Evolutionary conservation across 1,139 yeast genomes (phyloP).

Genomic region (Blastobotrys arbuscula): DNA sequence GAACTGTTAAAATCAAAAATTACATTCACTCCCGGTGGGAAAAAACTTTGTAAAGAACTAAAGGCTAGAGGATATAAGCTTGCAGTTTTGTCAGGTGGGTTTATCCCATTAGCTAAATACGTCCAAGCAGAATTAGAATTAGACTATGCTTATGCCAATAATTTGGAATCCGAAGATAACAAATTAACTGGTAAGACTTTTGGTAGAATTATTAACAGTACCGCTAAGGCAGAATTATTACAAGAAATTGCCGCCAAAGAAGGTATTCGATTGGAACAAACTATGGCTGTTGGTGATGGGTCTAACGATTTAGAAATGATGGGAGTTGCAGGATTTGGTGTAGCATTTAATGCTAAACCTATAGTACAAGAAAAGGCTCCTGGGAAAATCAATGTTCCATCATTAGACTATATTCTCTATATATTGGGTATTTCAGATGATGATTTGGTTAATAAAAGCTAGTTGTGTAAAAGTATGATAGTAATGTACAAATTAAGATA

Average conservation of each 20-base stretch:
- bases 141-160: conserved; percentile 88
- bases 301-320: conserved; percentile 94
- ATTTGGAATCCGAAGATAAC: conserved; percentile 45
- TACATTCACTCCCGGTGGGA: conserved; percentile 76
- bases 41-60: conserved; percentile 59
- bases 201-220: conserved; percentile 85
- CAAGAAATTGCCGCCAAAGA: conserved; percentile 61
- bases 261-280: conserved; percentile 46
- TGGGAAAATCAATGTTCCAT: conserved; percentile 63
- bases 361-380: conserved; percentile 80
- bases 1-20: conserved; percentile 68
- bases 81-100: conserved; percentile 95
- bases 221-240: conserved; percentile 70
- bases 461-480: not conserved
- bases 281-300: conserved; percentile 93
- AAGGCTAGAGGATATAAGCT: conserved; percentile 56
- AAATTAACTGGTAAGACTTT: conserved; percentile 48
- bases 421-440: conserved; percentile 68
- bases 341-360: conserved; percentile 98
- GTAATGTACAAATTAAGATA: not conserved
- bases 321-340: conserved; percentile 86
- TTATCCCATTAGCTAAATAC: conserved; percentile 77
- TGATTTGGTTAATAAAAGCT: conserved; percentile 33
- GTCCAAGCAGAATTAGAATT: conserved; percentile 63
- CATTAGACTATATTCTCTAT: conserved; percentile 69